These are phyloP conservation scores for Jacaranda mimosifolia DNA, from an alignment of 257 asterid species.

Conservation along the genomic window DNA sequence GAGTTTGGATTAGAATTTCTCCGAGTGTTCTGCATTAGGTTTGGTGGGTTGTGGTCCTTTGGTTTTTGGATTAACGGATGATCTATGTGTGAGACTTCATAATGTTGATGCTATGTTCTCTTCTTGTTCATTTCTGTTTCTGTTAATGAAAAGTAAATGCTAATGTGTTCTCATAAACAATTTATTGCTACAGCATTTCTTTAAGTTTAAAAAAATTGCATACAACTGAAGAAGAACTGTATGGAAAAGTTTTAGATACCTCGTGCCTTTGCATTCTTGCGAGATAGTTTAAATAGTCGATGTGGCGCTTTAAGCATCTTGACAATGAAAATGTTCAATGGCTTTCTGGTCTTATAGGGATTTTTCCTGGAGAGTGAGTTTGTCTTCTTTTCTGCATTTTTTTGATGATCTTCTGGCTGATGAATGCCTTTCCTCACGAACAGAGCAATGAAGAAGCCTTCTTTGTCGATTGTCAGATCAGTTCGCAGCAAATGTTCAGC, in stretches of 20 bases:
- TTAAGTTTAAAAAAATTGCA: neutral
- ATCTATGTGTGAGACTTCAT: neutral
- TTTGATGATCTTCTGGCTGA: neutral
- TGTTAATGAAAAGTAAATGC: neutral
- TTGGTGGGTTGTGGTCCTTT: neutral
- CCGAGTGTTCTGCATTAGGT: neutral
- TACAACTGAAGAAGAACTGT: neutral
- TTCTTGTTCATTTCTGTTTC: neutral
- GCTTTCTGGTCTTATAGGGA: conserved; percentile 25
- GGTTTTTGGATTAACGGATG: neutral
- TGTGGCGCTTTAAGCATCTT: conserved; percentile 45
- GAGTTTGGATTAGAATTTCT: neutral
- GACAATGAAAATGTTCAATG: conserved; percentile 38
- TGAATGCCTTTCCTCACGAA: conserved; percentile 52
- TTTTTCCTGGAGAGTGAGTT: neutral
- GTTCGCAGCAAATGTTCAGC: conserved; percentile 80
- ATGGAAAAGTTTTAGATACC: too few relatives aligned
- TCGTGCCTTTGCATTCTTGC: neutral
- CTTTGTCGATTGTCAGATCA: conserved; percentile 66
- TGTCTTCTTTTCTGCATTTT: neutral
- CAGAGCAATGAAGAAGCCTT: conserved; percentile 88
- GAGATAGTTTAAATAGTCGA: neutral
- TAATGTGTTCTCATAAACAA: neutral
- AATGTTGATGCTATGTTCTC: neutral
- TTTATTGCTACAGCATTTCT: neutral